Conservation (phyloP, 2,329 filamentous ascomycete species). For the Cladophialophora yegresii region DNA sequence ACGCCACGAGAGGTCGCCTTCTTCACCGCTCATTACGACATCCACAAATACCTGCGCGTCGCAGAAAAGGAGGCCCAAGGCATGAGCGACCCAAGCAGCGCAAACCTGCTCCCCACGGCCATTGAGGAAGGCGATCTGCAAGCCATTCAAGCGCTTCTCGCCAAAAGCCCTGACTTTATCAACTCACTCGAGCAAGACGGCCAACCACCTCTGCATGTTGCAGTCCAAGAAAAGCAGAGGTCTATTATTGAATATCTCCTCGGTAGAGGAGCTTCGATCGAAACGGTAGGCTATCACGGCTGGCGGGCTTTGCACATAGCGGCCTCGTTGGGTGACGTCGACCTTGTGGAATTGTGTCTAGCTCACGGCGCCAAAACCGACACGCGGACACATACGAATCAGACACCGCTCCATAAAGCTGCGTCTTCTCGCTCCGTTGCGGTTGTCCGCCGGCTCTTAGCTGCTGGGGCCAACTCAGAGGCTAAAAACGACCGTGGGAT, state of each 20-base stretch:
- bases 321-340: slow-evolving; percentile 32
- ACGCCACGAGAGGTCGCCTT: slow-evolving; percentile 33
- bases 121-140: slow-evolving; percentile 31
- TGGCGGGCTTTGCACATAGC: slow-evolving; percentile 36
- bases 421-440: slow-evolving; percentile 26
- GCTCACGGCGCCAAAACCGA: slow-evolving; percentile 24
- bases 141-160: slow-evolving; percentile 18
- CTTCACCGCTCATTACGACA: slow-evolving; percentile 35
- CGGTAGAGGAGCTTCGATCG: slow-evolving; percentile 31
- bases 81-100: slow-evolving; percentile 12
- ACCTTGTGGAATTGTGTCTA: slow-evolving; percentile 31
- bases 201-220: slow-evolving; percentile 33
- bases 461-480: slow-evolving; percentile 43
- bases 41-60: slow-evolving; percentile 35
- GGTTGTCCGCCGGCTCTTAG: slow-evolving; percentile 40
- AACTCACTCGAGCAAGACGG: slow-evolving; percentile 30
- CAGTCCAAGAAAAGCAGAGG: slow-evolving; percentile 25
- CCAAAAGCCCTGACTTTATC: slow-evolving; percentile 16
- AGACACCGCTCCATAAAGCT: slow-evolving; percentile 35
- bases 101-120: slow-evolving; percentile 23
- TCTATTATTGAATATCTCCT: slow-evolving; percentile 32
- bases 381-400: slow-evolving; percentile 27
- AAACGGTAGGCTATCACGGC: slow-evolving; percentile 32
- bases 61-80: slow-evolving; percentile 27
- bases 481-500: slow-evolving; percentile 41